Conservation (phyloP, 2,329 filamentous ascomycete species). For the Botrytis medusae region DNA sequence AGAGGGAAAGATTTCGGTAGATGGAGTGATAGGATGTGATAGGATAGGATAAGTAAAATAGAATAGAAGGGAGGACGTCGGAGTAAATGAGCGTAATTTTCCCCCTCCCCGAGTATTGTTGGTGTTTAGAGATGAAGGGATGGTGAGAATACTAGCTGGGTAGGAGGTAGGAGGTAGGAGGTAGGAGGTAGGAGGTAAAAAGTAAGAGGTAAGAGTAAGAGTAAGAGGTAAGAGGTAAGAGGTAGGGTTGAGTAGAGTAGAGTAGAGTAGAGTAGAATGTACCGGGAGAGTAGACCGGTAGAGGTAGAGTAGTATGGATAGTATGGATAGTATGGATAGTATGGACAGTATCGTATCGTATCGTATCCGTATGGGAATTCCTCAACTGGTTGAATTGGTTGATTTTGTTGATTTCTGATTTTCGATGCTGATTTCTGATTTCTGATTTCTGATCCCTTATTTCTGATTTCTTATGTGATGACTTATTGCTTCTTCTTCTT, state of each 20-base stretch:
- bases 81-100: background rate
- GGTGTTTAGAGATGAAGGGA: background rate
- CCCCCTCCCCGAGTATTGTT: background rate
- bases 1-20: background rate
- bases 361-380: background rate
- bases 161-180: background rate
- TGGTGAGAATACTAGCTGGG: background rate
- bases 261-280: background rate
- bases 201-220: background rate
- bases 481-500: background rate
- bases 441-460: too few relatives aligned
- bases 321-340: too few relatives aligned
- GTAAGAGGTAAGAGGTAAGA: background rate
- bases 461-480: too few relatives aligned
- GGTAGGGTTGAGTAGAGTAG: background rate
- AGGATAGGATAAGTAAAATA: background rate
- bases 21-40: background rate
- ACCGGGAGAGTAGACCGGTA: background rate
- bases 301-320: background rate
- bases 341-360: too few relatives aligned
- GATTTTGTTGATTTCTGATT: background rate
- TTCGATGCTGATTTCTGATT: too few relatives aligned
- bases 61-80: background rate
- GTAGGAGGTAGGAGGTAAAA: background rate
- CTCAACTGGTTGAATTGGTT: background rate